phyloP scores from a whole-genome alignment of 331 rosid species.

The Cydonia oblonga region DNA sequence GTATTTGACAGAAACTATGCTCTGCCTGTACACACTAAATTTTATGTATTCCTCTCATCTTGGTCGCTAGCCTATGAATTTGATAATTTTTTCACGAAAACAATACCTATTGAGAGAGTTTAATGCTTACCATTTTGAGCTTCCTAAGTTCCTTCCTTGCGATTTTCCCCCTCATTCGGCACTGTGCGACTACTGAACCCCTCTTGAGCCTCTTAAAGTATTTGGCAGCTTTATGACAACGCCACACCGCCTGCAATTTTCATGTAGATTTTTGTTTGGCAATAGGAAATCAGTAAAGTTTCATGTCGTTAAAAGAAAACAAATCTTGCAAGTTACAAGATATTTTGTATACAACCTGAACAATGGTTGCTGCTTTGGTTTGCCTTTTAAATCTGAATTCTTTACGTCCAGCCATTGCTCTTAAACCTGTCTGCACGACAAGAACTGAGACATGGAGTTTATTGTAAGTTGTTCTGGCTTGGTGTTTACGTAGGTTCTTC shows the following conservation, averaged over 20 bases:
- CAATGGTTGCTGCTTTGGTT: slow-evolving; percentile 58
- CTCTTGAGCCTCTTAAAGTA: slow-evolving; percentile 64
- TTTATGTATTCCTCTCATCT: background rate
- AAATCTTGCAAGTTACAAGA: background rate
- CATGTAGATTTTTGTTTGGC: background rate
- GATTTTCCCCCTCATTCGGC: slow-evolving; percentile 68
- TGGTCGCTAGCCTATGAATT: background rate
- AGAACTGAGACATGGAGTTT: slow-evolving; percentile 55
- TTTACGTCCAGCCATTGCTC: slow-evolving; percentile 70
- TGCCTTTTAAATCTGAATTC: slow-evolving; percentile 59
- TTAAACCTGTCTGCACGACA: slow-evolving; percentile 71
- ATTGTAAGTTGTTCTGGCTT: slow-evolving; percentile 48
- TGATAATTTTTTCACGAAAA: background rate
- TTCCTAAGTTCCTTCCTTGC: slow-evolving; percentile 79
- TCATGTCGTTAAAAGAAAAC: background rate
- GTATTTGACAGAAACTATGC: background rate
- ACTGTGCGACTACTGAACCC: slow-evolving; percentile 64
- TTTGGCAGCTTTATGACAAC: slow-evolving; percentile 64
- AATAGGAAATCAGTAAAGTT: background rate
- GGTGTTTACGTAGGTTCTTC: slow-evolving; percentile 51
- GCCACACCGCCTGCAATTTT: slow-evolving; percentile 72
- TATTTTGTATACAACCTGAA: slow-evolving; percentile 49
- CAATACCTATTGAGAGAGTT: background rate
- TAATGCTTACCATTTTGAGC: slow-evolving; percentile 67
- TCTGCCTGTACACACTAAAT: background rate